A percentile compares a stretch with the other conserved stretches of the same genome.
Evolutionary conservation across 1,139 yeast genomes (phyloP).

Genomic region (Kluyveromyces marxianus): DNA sequence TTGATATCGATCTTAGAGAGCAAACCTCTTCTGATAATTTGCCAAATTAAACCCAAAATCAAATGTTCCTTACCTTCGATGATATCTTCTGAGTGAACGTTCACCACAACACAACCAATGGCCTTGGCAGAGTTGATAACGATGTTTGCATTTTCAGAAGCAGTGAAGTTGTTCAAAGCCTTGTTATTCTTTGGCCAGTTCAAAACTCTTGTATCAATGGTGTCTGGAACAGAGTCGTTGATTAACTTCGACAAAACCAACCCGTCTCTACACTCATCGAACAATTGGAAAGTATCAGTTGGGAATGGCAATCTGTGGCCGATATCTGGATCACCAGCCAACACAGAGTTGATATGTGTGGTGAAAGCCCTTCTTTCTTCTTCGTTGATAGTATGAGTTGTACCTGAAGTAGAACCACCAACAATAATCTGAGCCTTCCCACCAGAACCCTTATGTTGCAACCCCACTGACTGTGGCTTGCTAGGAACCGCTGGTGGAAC

Average conservation of each 20-base stretch:
- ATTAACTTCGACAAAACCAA: constrained; percentile 85
- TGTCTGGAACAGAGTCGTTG: constrained; percentile 96
- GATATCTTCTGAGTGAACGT: constrained; percentile 94
- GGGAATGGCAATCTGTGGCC: constrained; percentile 88
- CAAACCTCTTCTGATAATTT: constrained; percentile 91
- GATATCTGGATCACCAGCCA: constrained; percentile 82
- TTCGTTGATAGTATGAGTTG: constrained; percentile 95
- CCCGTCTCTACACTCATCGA: constrained; percentile 96
- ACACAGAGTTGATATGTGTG: constrained; percentile 85
- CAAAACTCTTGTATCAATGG: constrained; percentile 95
- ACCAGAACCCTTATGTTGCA: constrained; percentile 47
- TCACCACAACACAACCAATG: constrained; percentile 95
- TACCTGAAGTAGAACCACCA: constrained; percentile 77
- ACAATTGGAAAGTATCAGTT: constrained; percentile 87
- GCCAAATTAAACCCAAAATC: constrained; percentile 95
- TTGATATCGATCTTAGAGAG: constrained; percentile 92
- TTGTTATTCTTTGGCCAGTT: constrained; percentile 79
- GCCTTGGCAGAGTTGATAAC: constrained; percentile 98
- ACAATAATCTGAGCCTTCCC: constrained; percentile 65
- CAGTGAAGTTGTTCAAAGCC: constrained; percentile 85
- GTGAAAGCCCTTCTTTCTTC: constrained; percentile 96
- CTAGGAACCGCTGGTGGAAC: constrained; percentile 18
- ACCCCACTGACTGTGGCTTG: constrained; percentile 26
- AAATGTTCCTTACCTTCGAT: constrained; percentile 96
- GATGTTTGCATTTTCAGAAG: constrained; percentile 94